Percentiles rank a stretch among this genome's conserved stretches.
Evolutionary conservation across 2,329 filamentous ascomycete species (phyloP).

Genomic region (Ilyonectria robusta): DNA sequence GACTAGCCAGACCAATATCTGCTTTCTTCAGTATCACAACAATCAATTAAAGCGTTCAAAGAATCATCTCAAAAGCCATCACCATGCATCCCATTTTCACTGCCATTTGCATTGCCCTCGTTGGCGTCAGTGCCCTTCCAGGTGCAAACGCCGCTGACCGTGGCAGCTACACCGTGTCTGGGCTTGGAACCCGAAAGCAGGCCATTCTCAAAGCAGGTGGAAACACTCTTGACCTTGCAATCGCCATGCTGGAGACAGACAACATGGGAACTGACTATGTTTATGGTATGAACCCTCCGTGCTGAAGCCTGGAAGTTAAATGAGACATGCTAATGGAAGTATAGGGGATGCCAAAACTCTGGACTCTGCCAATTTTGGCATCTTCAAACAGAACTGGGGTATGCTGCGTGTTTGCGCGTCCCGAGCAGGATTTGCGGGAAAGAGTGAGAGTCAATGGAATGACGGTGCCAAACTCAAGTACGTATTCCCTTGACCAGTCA

Average conservation of each 20-base stretch:
- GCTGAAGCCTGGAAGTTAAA: not conserved
- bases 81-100: not conserved
- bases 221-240: constrained; percentile 15
- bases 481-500: not conserved
- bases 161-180: constrained; percentile 1
- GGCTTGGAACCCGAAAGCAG: constrained; percentile 9
- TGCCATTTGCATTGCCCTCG: not conserved
- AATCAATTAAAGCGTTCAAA: no score
- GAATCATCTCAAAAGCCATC: no score
- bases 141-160: not conserved
- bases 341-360: constrained; percentile 7
- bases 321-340: not conserved
- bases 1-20: no score
- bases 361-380: constrained; percentile 11
- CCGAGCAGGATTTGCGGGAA: not conserved
- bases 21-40: no score
- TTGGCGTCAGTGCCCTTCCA: not conserved
- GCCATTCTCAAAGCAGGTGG: constrained; percentile 14
- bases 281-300: not conserved
- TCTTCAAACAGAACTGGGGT: constrained; percentile 22
- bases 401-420: constrained; percentile 9
- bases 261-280: constrained; percentile 15
- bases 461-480: constrained; percentile 19
- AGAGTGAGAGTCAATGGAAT: constrained; percentile 8
- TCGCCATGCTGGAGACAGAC: constrained; percentile 15